Percentiles rank a stretch among this genome's conserved stretches.
phyloP scores from a whole-genome alignment of 1,284 basidiomycete genomes.

The Fomitopsis betulina region DNA sequence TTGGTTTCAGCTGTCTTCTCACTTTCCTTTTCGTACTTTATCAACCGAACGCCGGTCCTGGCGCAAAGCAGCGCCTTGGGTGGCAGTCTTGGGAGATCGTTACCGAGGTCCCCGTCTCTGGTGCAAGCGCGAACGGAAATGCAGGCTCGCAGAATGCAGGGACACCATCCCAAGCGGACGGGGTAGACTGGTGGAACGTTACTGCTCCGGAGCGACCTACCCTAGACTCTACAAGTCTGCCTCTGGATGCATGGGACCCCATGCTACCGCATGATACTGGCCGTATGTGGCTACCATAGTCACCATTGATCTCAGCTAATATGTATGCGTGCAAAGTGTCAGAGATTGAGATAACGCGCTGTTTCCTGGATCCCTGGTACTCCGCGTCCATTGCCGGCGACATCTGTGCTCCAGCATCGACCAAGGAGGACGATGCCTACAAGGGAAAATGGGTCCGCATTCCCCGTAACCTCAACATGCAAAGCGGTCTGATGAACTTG shows the following conservation, averaged over 20 bases:
- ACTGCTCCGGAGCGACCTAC: slow-evolving; percentile 25
- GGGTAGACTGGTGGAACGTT: slow-evolving; percentile 73
- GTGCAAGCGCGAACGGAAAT: background rate
- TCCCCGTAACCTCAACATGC: slow-evolving; percentile 68
- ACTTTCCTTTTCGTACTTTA: slow-evolving; percentile 74
- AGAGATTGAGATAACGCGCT: slow-evolving; percentile 72
- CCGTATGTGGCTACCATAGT: slow-evolving; percentile 41
- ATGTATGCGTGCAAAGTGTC: slow-evolving; percentile 47
- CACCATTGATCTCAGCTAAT: background rate
- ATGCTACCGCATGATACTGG: slow-evolving; percentile 80
- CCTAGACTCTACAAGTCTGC: slow-evolving; percentile 55
- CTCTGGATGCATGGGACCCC: slow-evolving; percentile 80
- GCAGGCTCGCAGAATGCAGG: slow-evolving; percentile 6
- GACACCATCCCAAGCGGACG: slow-evolving; percentile 19
- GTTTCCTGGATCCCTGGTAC: slow-evolving; percentile 60
- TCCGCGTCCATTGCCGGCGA: slow-evolving; percentile 28
- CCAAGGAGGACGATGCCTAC: slow-evolving; percentile 67
- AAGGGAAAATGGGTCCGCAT: slow-evolving; percentile 89
- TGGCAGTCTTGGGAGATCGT: slow-evolving; percentile 89
- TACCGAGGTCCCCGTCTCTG: slow-evolving; percentile 15
- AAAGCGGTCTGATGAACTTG: slow-evolving; percentile 32
- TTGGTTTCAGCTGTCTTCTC: slow-evolving; percentile 67
- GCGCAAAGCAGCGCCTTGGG: slow-evolving; percentile 67
- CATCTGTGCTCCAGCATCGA: slow-evolving; percentile 67
- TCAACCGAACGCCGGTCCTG: slow-evolving; percentile 70